Evolutionary conservation across 306 rosid species (phyloP).

Genomic region (Trifolium repens): DNA sequence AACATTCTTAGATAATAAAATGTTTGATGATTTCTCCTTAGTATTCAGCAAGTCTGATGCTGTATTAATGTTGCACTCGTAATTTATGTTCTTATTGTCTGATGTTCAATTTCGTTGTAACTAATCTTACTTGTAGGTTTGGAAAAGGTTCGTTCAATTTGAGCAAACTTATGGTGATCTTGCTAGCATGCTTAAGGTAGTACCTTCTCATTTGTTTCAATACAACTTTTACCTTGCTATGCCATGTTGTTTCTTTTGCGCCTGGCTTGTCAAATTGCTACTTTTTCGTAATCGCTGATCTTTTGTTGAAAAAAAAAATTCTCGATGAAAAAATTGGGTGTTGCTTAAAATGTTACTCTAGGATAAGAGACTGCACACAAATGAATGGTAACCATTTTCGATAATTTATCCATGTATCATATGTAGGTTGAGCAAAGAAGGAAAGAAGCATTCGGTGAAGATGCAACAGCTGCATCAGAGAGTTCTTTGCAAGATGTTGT

Average conservation of each 20-base stretch:
- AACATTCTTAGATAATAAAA: too few relatives aligned
- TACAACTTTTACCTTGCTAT: constrained; percentile 21
- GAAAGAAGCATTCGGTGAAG: constrained; percentile 88
- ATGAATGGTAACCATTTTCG: not conserved
- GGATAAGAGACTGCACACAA: not conserved
- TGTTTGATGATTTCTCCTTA: too few relatives aligned
- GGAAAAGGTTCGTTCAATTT: constrained; percentile 85
- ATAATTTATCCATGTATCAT: constrained; percentile 34
- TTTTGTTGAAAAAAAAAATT: constrained; percentile 9
- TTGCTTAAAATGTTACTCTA: not conserved
- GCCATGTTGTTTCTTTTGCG: not conserved
- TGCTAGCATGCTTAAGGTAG: constrained; percentile 92
- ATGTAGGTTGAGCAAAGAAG: constrained; percentile 86
- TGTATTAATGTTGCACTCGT: not conserved
- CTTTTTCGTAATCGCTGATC: not conserved
- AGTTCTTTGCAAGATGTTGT: constrained; percentile 86
- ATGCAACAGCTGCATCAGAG: constrained; percentile 63
- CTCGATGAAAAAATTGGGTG: constrained; percentile 16
- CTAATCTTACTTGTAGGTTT: constrained; percentile 60
- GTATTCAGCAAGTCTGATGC: too few relatives aligned
- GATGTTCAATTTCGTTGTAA: constrained; percentile 32
- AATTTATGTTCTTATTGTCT: not conserved
- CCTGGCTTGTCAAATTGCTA: constrained; percentile 10
- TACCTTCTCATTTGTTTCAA: constrained; percentile 13
- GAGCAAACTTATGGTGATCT: constrained; percentile 97